A percentile compares a stretch with the other conserved stretches of the same genome.
phyloP scores from a whole-genome alignment of 192 early-diverging fungal species.

The Dispira parvispora region DNA sequence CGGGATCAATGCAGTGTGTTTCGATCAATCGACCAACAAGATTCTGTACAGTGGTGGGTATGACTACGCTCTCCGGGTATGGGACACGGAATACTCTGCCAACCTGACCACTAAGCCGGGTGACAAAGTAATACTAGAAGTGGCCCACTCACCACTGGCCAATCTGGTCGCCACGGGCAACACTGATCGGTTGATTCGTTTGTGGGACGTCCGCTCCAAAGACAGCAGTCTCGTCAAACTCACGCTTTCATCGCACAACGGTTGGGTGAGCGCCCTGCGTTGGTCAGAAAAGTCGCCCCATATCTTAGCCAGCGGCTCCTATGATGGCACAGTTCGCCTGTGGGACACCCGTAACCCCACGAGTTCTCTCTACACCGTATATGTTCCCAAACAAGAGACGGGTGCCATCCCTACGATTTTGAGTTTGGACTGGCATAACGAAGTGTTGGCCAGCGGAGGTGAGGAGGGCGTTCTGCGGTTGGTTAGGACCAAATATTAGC shows the following conservation, averaged over 20 bases:
- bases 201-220: slow-evolving; percentile 78
- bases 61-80: slow-evolving; percentile 84
- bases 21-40: slow-evolving; percentile 39
- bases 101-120: slow-evolving; percentile 69
- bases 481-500: background rate
- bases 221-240: slow-evolving; percentile 64
- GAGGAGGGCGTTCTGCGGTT: slow-evolving; percentile 2
- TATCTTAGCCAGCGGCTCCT: slow-evolving; percentile 66
- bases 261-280: slow-evolving; percentile 68
- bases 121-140: slow-evolving; percentile 61
- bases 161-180: slow-evolving; percentile 78
- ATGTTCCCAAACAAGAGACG: background rate
- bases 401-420: background rate
- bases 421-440: background rate
- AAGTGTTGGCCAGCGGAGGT: background rate
- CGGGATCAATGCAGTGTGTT: slow-evolving; percentile 53
- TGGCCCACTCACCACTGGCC: slow-evolving; percentile 52
- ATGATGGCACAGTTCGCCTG: slow-evolving; percentile 73
- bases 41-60: slow-evolving; percentile 72
- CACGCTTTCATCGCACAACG: slow-evolving; percentile 55
- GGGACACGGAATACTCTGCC: slow-evolving; percentile 68
- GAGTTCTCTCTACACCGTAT: slow-evolving; percentile 54
- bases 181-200: slow-evolving; percentile 56
- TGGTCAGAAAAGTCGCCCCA: slow-evolving; percentile 66
- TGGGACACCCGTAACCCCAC: slow-evolving; percentile 90